Evolutionary conservation across 495 filamentous ascomycete genomes (phyloP), one percentile per base, ranked within the genome.

Genomic region (Aspergillus heteromorphus): DNA sequence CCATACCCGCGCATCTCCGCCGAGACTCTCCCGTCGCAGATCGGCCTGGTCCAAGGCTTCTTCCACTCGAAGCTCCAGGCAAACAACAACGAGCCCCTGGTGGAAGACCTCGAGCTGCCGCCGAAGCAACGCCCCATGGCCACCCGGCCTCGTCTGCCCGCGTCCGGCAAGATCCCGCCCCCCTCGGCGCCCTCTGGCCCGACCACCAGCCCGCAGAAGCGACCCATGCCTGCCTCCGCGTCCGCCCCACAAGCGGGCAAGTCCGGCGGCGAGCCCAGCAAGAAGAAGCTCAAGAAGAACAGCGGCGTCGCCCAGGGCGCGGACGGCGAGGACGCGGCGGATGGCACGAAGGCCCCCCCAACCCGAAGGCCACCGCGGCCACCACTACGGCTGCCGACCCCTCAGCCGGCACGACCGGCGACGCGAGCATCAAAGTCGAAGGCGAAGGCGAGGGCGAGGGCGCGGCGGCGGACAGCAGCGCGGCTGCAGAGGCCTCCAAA

Each of bases 41-140:
- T 97, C 56, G 91, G 88, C 11, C 78, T 97, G 36, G 84, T 95
- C 17, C 87, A 87, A 65, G 83, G 86, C 49, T 97, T 95, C 80
- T 95, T 97, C 78, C 84, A 87, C 49, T 82, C 83, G 59, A 96
- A 95, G 65, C 73, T 99, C 41, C 85, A 88, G 61, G 83, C 88
- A 42, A 89, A 89, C 66, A 80, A 81, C 64, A 87, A 92, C 63
- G 80, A 91, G 64, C 84, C 88, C 29, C 78, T 97, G 55, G 74
- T 95, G 40, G 93, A 99, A 76, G 93, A 99, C 68, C 91, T 97
- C 61, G 92, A 97, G 58, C 73, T 99, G 20, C 95, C 95, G 23
- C 78, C 81, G 27, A 97, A 97, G 68, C 92, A 97, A 70, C 79
- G 92, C 40, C 89, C 91, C n/a, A 89, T 89, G 61, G 69, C 71